Evolutionary conservation across 2,329 filamentous ascomycete genomes (phyloP), one percentile per base, ranked within the genome.

Genomic region (Exophiala dermatitidis): DNA sequence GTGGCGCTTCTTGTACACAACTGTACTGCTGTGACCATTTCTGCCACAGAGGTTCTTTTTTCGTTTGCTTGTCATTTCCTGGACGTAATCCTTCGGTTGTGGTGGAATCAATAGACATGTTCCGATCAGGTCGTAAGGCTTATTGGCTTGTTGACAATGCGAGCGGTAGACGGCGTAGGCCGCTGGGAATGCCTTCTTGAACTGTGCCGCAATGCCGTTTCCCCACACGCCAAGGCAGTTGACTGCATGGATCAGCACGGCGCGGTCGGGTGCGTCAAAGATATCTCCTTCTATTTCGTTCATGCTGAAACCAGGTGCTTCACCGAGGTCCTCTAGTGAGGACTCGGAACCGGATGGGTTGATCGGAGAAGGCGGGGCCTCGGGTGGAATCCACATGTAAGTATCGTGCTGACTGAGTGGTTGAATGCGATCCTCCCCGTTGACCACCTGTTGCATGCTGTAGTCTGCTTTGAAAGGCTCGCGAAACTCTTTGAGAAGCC

Each of bases 211-310:
- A 49, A 83, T 80, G n/a, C 81, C 81, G 2, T 71, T 72, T 43
- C 78, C 78, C 81, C 81, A 84, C 9, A 62, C 63, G 4, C 80
- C 81, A 56, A 73, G 66, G 47, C 74, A 75, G 64, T 83, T 84
- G 67, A 80, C 83, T 8, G 80, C 78, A 64, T 84, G 80, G 53
- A 82, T 73, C 10, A 83, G 66, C 10, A 79, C 70, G 26, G 73
- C 69, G 48, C 71, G 66, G 33, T 72, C 63, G 0, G 79, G 78
- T 0, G 76, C 76, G 36, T 70, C 63, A 63, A 83, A 81, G 37
- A 84, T 71, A 61, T 79, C 69, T 48, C 54, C 51, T n/a, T 26
- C 19, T 6, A 55, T 43, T 12, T 53, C 43, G 8, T 29, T 9
- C 31, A 59, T 49, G 7, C 12, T n/a, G 30, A 59, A 59, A 3